Percentiles rank a stretch among this genome's conserved stretches.
phyloP scores from a whole-genome alignment of 2,329 filamentous ascomycete species.

The Phialemonium atrogriseum region DNA sequence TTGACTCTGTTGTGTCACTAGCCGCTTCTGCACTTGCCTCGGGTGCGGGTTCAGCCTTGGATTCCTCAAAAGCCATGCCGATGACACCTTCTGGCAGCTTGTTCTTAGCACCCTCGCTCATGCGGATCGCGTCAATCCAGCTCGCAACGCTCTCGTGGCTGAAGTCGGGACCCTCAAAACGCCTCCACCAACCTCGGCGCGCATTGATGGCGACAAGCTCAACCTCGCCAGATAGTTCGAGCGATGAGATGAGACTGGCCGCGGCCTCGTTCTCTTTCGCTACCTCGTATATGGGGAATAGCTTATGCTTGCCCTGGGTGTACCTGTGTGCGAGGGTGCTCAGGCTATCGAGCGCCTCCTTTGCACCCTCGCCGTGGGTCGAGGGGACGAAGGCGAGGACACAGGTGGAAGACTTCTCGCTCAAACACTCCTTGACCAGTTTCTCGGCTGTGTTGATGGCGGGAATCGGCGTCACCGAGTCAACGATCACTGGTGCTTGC shows the following conservation, averaged over 20 bases:
- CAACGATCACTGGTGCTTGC: constrained; percentile 38
- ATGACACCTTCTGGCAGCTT: constrained; percentile 58
- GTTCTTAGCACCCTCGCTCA: constrained; percentile 78
- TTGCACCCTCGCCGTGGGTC: constrained; percentile 39
- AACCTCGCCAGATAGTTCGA: constrained; percentile 53
- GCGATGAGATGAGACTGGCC: constrained; percentile 44
- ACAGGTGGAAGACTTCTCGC: constrained; percentile 70
- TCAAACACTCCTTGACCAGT: constrained; percentile 65
- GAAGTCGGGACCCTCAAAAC: constrained; percentile 52
- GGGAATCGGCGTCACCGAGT: constrained; percentile 54
- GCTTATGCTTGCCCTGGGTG: constrained; percentile 50
- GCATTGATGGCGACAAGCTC: constrained; percentile 78
- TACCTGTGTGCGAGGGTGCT: constrained; percentile 73
- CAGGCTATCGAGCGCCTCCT: constrained; percentile 53
- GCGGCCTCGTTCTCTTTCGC: constrained; percentile 53
- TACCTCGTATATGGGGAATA: constrained; percentile 80
- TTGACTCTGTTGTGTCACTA: constrained; percentile 13
- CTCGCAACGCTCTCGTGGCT: constrained; percentile 58
- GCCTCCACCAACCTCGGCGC: constrained; percentile 79
- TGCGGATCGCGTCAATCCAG: constrained; percentile 86
- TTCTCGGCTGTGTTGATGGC: constrained; percentile 55
- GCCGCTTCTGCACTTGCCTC: constrained; percentile 26
- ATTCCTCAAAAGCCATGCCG: constrained; percentile 28
- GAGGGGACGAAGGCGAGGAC: constrained; percentile 65
- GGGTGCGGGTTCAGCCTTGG: constrained; percentile 33